Conservation (phyloP, 768 basidiomycete genomes). For the Mycena metata region DNA sequence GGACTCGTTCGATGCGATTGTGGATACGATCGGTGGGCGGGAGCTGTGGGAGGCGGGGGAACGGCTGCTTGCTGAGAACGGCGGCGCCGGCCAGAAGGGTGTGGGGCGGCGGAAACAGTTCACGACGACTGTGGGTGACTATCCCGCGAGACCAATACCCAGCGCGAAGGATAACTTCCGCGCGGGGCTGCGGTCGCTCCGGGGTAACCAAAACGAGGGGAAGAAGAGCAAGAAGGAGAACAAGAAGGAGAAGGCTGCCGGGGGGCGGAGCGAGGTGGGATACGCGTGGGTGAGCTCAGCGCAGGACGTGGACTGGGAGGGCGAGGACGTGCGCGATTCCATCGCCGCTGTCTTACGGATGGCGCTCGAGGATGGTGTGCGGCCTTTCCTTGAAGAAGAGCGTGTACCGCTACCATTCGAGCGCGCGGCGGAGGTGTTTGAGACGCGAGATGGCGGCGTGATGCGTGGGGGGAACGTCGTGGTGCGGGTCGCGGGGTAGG, state of each 20-base stretch:
- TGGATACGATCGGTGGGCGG: slow-evolving; percentile 88
- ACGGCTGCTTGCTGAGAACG: slow-evolving; percentile 61
- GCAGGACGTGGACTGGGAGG: slow-evolving; percentile 89
- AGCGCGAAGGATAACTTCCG: slow-evolving; percentile 80
- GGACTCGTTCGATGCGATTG: slow-evolving; percentile 80
- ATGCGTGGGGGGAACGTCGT: slow-evolving; percentile 33
- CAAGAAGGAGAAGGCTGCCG: slow-evolving; percentile 44
- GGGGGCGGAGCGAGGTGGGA: slow-evolving; percentile 57
- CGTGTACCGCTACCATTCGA: slow-evolving; percentile 63
- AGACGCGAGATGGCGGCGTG: slow-evolving; percentile 38
- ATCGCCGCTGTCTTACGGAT: slow-evolving; percentile 57
- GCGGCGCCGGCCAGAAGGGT: slow-evolving; percentile 48
- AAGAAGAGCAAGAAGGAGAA: slow-evolving; percentile 38
- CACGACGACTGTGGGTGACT: slow-evolving; percentile 85
- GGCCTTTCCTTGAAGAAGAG: slow-evolving; percentile 61
- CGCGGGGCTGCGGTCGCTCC: slow-evolving; percentile 75
- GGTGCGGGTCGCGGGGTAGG: slow-evolving; percentile 32
- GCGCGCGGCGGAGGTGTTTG: slow-evolving; percentile 65
- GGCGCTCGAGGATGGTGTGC: slow-evolving; percentile 57
- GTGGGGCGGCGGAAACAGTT: slow-evolving; percentile 63
- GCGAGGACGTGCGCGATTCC: slow-evolving; percentile 74
- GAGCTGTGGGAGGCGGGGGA: slow-evolving; percentile 84
- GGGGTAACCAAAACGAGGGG: slow-evolving; percentile 13
- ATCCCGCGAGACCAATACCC: slow-evolving; percentile 73
- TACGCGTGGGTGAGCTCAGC: slow-evolving; percentile 88